phyloP scores from a whole-genome alignment of 371 early-diverging fungal species.

The Polyrhizophydium stewartii region DNA sequence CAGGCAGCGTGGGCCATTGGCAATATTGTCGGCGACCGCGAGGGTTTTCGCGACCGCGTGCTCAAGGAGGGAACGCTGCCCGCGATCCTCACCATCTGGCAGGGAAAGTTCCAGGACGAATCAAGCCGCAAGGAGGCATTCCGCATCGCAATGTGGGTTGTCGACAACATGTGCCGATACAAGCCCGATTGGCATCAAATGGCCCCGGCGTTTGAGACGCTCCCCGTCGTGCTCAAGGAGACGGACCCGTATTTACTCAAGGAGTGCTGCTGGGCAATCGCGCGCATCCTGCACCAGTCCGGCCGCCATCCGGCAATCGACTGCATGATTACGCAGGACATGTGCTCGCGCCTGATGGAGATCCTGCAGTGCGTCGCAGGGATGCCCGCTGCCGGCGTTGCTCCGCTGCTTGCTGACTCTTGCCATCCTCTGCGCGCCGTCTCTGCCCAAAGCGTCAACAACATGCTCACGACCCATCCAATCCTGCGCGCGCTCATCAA shows the following conservation, averaged over 20 bases:
- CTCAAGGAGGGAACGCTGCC: constrained; percentile 5
- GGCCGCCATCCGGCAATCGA: constrained; percentile 12
- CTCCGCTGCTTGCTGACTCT: too few relatives aligned
- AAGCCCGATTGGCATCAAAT: constrained; percentile 16
- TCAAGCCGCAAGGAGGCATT: constrained; percentile 2
- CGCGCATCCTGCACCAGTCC: constrained; percentile 10
- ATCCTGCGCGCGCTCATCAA: constrained; percentile 14
- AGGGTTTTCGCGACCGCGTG: constrained; percentile 11
- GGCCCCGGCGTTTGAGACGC: constrained; percentile 8
- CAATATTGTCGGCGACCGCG: constrained; percentile 13
- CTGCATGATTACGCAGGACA: constrained; percentile 2
- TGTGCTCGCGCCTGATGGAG: constrained; percentile 10
- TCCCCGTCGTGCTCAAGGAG: constrained; percentile 7
- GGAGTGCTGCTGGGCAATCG: constrained; percentile 15
- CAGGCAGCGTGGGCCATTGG: constrained; percentile 15
- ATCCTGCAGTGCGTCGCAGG: constrained; percentile 4
- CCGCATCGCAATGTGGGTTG: constrained; percentile 13
- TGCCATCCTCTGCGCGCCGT: too few relatives aligned
- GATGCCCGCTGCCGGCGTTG: too few relatives aligned
- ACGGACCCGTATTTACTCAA: constrained; percentile 6
- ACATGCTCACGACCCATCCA: constrained; percentile 10
- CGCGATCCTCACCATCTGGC: constrained; percentile 4
- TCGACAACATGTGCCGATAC: constrained; percentile 18
- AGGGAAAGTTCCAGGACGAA: not conserved
- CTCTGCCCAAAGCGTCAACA: constrained; percentile 6